phyloP scores from a whole-genome alignment of 345 rosid genomes.

The Boechera divaricarpa region DNA sequence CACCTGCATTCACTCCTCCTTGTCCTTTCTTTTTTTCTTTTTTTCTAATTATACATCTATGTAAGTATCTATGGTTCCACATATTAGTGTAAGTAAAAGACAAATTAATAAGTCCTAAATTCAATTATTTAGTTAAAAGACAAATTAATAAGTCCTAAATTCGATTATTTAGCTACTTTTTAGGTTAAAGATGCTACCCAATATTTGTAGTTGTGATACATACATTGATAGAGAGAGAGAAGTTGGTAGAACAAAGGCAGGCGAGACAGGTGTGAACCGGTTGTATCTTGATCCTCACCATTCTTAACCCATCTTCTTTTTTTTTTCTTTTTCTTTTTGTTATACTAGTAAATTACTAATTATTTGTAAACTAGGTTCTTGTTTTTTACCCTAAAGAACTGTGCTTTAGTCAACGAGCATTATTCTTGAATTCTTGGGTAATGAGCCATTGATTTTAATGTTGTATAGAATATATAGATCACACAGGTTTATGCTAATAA shows the following conservation, averaged over 20 bases:
- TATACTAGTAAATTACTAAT: neutral
- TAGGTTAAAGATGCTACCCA: conserved; percentile 37
- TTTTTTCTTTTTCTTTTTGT: too few species aligned
- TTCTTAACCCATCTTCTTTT: neutral
- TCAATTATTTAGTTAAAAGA: conserved; percentile 24
- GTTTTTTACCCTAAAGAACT: neutral
- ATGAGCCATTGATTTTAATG: neutral
- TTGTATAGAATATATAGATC: conserved; percentile 1
- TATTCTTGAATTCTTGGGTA: conserved; percentile 17
- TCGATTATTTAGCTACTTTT: conserved; percentile 35
- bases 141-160: conserved; percentile 7
- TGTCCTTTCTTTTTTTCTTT: conserved; percentile 12
- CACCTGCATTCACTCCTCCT: conserved; percentile 41
- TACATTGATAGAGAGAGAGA: conserved; percentile 12
- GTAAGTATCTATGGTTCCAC: neutral
- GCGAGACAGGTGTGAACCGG: conserved; percentile 40
- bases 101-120: conserved; percentile 7
- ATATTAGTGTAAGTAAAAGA: neutral
- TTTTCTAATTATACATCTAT: neutral
- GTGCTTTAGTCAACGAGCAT: conserved; percentile 10
- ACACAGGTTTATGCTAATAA: neutral
- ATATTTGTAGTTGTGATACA: conserved; percentile 28
- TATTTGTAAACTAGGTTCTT: conserved; percentile 1
- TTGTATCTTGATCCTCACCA: conserved; percentile 28
- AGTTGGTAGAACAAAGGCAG: conserved; percentile 31